These are phyloP conservation scores for Parastagonospora nodorum DNA, from an alignment of 2,329 filamentous ascomycete genomes.

Conservation along the genomic window DNA sequence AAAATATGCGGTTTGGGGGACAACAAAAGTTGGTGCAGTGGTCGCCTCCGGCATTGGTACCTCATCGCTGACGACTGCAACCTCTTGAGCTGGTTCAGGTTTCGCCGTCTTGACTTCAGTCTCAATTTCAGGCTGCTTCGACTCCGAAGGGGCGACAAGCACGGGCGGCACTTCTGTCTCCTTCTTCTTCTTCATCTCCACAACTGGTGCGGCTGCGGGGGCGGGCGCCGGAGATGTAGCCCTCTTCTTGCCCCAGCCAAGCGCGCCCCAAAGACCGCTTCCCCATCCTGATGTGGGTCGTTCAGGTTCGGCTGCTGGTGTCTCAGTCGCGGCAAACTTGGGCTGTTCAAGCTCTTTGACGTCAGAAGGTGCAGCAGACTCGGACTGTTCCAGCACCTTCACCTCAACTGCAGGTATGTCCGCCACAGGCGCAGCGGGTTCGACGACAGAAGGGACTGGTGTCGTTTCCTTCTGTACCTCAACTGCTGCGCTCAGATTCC, in stretches of 20 bases:
- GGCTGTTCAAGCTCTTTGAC: not conserved
- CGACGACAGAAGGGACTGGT: not conserved
- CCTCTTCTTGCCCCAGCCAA: conserved; percentile 42
- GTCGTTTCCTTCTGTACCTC: conserved; percentile 2
- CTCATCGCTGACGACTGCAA: not conserved
- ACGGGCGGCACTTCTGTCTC: conserved; percentile 3
- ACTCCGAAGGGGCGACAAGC: not conserved
- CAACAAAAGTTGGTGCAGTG: not conserved
- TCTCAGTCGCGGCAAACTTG: not conserved
- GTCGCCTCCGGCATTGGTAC: not conserved
- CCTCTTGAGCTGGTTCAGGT: not conserved
- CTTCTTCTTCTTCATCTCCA: conserved; percentile 11
- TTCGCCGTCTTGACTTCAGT: not conserved
- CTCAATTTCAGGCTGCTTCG: not conserved
- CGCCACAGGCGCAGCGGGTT: not conserved
- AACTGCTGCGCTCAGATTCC: not conserved
- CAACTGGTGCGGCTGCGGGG: not conserved
- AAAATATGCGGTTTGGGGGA: conserved; percentile 14
- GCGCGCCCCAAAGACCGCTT: conserved; percentile 31
- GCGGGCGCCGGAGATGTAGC: conserved; percentile 15
- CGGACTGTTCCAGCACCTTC: not conserved
- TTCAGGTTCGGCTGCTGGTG: conserved; percentile 9
- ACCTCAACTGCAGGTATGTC: too few relatives aligned
- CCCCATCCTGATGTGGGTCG: conserved; percentile 28
- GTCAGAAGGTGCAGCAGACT: not conserved